Conservation (phyloP, 352 stramenopile genomes). For the Phytophthora nicotianae region DNA sequence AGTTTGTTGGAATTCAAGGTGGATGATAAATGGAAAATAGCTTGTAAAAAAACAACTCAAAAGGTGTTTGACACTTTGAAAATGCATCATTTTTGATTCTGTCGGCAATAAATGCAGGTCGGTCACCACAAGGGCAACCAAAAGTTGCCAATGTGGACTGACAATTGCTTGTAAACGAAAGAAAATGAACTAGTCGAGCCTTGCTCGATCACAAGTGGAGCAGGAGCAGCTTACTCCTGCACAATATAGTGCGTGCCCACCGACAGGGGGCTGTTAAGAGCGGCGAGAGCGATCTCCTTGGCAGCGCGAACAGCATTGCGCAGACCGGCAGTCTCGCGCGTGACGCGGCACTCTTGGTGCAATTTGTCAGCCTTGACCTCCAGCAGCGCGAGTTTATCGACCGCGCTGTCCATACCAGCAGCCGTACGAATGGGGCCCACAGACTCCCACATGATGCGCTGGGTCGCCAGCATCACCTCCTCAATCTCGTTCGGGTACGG, state of each 20-base stretch:
- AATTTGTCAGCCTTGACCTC: slow-evolving; percentile 80
- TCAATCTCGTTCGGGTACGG: slow-evolving; percentile 59
- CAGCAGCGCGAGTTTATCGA: slow-evolving; percentile 84
- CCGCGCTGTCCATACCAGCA: slow-evolving; percentile 71
- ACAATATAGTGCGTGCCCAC: slow-evolving; percentile 93
- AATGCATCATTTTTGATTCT: too few species aligned
- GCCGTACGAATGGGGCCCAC: slow-evolving; percentile 90
- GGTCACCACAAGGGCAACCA: neutral
- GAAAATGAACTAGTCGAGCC: neutral
- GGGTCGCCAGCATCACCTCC: slow-evolving; percentile 61
- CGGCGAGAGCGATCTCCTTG: slow-evolving; percentile 86
- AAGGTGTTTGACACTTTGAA: too few species aligned
- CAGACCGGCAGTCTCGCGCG: slow-evolving; percentile 77
- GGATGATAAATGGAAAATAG: too few species aligned
- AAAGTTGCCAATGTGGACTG: neutral
- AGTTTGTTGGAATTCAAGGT: too few species aligned
- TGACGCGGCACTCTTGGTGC: slow-evolving; percentile 69
- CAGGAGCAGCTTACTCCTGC: slow-evolving; percentile 32
- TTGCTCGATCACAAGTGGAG: neutral
- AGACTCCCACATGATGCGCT: slow-evolving; percentile 94
- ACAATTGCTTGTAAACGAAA: neutral
- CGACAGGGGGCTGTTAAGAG: slow-evolving; percentile 77
- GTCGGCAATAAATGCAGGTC: neutral
- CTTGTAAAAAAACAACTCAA: too few species aligned
- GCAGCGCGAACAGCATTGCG: slow-evolving; percentile 90